These are phyloP conservation scores for Claviceps sp. DNA, from an alignment of 2,329 filamentous ascomycete genomes.

Conservation along the genomic window DNA sequence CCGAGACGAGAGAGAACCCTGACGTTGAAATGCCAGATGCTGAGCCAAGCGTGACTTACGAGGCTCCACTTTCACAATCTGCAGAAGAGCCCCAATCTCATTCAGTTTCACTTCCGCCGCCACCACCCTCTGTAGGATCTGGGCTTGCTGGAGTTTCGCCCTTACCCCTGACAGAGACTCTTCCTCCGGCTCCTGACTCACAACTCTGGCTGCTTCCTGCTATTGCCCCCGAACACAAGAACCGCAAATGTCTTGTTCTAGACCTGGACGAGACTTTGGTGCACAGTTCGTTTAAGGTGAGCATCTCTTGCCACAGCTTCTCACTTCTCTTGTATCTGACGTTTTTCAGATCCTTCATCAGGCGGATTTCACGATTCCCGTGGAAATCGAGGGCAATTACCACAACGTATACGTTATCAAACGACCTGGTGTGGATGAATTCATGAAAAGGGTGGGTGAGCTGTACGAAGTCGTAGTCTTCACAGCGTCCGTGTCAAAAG, in stretches of 20 bases:
- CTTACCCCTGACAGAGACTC: slow-evolving; percentile 27
- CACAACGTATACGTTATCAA: slow-evolving; percentile 99
- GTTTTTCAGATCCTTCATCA: slow-evolving; percentile 73
- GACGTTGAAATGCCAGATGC: slow-evolving; percentile 58
- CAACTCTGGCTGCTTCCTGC: slow-evolving; percentile 69
- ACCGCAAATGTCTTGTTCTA: slow-evolving; percentile 85
- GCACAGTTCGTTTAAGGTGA: slow-evolving; percentile 91
- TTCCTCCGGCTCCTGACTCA: slow-evolving; percentile 27
- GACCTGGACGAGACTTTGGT: slow-evolving; percentile 95
- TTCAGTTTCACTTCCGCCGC: slow-evolving; percentile 31
- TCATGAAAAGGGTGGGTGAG: slow-evolving; percentile 97
- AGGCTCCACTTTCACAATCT: slow-evolving; percentile 25
- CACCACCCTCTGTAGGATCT: slow-evolving; percentile 24
- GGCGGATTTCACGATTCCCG: slow-evolving; percentile 96
- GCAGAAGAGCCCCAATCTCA: slow-evolving; percentile 21
- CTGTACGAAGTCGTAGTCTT: slow-evolving; percentile 98
- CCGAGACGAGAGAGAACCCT: slow-evolving; percentile 35
- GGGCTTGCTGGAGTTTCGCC: slow-evolving; percentile 26
- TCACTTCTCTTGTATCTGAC: slow-evolving; percentile 2
- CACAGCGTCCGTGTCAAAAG: slow-evolving; percentile 96
- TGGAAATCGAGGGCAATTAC: slow-evolving; percentile 97
- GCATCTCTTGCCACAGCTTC: not conserved
- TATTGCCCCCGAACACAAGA: slow-evolving; percentile 63
- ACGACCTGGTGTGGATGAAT: slow-evolving; percentile 92
- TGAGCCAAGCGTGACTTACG: slow-evolving; percentile 36